Evolutionary conservation across 176 grass and related monocot genomes (phyloP).

Genomic region (Guadua angustifolia): DNA sequence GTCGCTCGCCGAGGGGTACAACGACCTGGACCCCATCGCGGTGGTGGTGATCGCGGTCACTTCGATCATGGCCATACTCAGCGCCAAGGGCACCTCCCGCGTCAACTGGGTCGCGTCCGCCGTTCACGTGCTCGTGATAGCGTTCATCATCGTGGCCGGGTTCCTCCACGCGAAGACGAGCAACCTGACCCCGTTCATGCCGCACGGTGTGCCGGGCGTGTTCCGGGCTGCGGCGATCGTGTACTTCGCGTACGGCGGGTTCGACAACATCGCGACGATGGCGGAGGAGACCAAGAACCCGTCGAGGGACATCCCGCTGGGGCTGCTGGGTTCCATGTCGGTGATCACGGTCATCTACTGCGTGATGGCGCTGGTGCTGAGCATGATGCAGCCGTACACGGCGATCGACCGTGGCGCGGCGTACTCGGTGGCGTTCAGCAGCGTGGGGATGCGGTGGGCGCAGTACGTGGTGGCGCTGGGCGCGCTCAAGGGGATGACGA

Average conservation of each 20-base stretch:
- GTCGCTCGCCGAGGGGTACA: constrained; percentile 52
- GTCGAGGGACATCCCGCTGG: constrained; percentile 82
- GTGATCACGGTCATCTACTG: constrained; percentile 82
- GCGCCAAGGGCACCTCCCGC: constrained; percentile 70
- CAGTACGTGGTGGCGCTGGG: constrained; percentile 87
- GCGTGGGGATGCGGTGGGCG: constrained; percentile 80
- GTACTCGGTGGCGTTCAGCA: constrained; percentile 79
- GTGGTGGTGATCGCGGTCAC: constrained; percentile 63
- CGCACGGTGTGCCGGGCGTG: constrained; percentile 66
- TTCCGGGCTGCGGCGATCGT: constrained; percentile 88
- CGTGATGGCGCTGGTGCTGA: constrained; percentile 80
- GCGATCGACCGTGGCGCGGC: constrained; percentile 61
- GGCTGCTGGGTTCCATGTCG: constrained; percentile 83
- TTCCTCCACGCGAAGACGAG: constrained; percentile 65
- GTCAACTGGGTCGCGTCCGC: constrained; percentile 86
- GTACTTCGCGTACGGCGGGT: constrained; percentile 91
- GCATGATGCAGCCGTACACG: constrained; percentile 91
- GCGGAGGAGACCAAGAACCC: constrained; percentile 92
- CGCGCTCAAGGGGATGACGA: constrained; percentile 98
- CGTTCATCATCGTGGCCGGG: constrained; percentile 70
- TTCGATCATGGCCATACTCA: constrained; percentile 66
- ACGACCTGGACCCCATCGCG: constrained; percentile 80
- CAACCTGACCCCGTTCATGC: constrained; percentile 82
- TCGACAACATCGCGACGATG: constrained; percentile 95
- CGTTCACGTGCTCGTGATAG: constrained; percentile 63